Base-by-base conservation (phyloP, 495 filamentous ascomycete species). In the Penicillium macrosclerotiorum region DNA sequence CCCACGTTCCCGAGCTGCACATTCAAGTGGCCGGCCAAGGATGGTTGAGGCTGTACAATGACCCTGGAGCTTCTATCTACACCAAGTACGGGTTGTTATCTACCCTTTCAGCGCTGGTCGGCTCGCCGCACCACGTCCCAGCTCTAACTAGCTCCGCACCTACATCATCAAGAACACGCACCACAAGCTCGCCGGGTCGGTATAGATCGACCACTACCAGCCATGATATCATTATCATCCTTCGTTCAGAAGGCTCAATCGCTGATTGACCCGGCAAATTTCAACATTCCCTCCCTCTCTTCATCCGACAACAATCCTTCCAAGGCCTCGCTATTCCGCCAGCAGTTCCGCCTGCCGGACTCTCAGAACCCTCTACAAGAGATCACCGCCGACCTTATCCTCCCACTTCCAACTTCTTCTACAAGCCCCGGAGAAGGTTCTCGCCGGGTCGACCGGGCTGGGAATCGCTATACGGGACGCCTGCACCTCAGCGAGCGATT, bases 211-310 rank as follows among this genome's bases (percentile, higher is more conserved):
- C 26, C 18, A 12, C 22, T 30, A 46, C 37, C 36, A 59, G 67
- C 42, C 62, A 89, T 88, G 85, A 84, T 88, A 68, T 86, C 83
- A 67, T 77, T 94, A 71, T 84, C 82, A 49, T 86, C 82, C 63
- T 84, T 98, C 64, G 86, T 97, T 52, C 90, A 96, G 70, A 96
- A 91, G 76, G 93, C 93, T 43, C 84, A 90, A 70, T 90, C 91
- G 62, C 76, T 96, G 68, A 93, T 98, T 73, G 90, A 93, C 69
- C 85, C 84, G 33, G 81, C 81, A 53, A 83, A 84, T 66, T 75
- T 75, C 55, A 71, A 53, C 20, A 78, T 84, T 54, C 75, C 79
- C 45, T 80, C 77, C 61, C 68, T 85, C 59, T 80, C 80, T 44
- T 74, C 83, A 45, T 75, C 84, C 47, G 86, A 90, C 67, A 75